Base-by-base conservation (phyloP, 192 early-diverging fungal species). In the Mortierella alpina region DNA sequence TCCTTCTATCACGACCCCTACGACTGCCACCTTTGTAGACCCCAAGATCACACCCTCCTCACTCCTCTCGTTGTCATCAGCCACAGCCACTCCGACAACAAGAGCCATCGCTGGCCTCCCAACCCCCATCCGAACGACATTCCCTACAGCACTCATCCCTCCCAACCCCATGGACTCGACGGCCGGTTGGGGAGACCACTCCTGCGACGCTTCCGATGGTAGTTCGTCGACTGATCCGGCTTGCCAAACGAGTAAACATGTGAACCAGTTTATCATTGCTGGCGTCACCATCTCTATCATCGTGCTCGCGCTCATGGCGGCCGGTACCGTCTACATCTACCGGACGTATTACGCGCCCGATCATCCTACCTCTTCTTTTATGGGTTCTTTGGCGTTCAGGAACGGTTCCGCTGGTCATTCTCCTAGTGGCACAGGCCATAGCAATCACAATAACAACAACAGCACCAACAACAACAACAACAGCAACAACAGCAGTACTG, bases 251-350 rank as follows among this genome's bases (percentile, higher is more conserved):
- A 49, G 23, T 11, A 45, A 56, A 18, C 39, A 63, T 17, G 63
- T 65, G 47, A 63, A 51, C 15, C 59, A 58, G 0, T 10, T 75
- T 14, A 31, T 75, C 12, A 68, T 75, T 13, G 50, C 50, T 9
- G 60, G 59, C 0, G 56, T 75, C 45, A 40, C 14, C 0, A 41
- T 75, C 18, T 51, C 74, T 0, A 40, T 68, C 20, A 11, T 76
- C 11, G 66, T 22, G 6, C 46, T 76, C 0, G 64, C n/a, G 2
- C 10, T 63, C 7, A 56, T 76, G 60, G 48, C 47, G 4, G 67
- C 60, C 0, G 66, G 61, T 0, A 44, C 74, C 12, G 63, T 51
- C 41, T 76, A 76, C 44, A 59, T 76, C 8, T 76, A 69, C 44
- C 22, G 48, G 11, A 63, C 31, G 13, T 76, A 69, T 51, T 59